These are phyloP conservation scores for Hyaloscypha variabilis DNA, from an alignment of 495 filamentous ascomycete genomes.

Conservation along the genomic window DNA sequence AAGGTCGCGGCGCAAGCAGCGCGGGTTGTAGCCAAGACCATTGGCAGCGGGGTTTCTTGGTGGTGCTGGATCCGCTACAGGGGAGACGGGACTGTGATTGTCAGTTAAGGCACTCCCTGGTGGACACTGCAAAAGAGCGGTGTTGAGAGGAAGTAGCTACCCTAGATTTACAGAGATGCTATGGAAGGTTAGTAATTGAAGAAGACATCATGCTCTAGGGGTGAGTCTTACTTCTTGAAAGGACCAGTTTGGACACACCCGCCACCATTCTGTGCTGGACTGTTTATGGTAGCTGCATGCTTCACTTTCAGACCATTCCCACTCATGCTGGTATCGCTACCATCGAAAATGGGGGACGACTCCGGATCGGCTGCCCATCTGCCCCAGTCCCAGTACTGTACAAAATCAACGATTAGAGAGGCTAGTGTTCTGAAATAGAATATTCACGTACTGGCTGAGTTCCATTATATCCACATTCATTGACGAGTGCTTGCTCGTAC, in stretches of 20 bases:
- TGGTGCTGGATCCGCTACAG: constrained; percentile 39
- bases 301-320: constrained; percentile 60
- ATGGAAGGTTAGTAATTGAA: constrained; percentile 13
- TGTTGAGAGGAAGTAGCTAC: constrained; percentile 35
- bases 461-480: constrained; percentile 72
- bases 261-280: constrained; percentile 55
- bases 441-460: constrained; percentile 29
- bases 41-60: constrained; percentile 39
- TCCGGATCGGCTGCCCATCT: constrained; percentile 47
- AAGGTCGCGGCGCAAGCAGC: constrained; percentile 71
- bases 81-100: constrained; percentile 22
- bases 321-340: constrained; percentile 59
- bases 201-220: too few species aligned
- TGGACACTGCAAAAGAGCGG: not conserved
- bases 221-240: constrained; percentile 39
- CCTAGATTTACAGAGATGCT: constrained; percentile 54
- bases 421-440: not conserved
- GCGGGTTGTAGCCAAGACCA: constrained; percentile 59
- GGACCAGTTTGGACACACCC: constrained; percentile 66
- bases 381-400: constrained; percentile 52
- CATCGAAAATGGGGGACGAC: constrained; percentile 66
- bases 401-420: not conserved
- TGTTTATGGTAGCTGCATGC: constrained; percentile 12
- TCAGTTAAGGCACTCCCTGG: not conserved
- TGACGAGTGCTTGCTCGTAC: constrained; percentile 67